Conservation (phyloP, 768 basidiomycete species). For the Tricholoma saponaceum region DNA sequence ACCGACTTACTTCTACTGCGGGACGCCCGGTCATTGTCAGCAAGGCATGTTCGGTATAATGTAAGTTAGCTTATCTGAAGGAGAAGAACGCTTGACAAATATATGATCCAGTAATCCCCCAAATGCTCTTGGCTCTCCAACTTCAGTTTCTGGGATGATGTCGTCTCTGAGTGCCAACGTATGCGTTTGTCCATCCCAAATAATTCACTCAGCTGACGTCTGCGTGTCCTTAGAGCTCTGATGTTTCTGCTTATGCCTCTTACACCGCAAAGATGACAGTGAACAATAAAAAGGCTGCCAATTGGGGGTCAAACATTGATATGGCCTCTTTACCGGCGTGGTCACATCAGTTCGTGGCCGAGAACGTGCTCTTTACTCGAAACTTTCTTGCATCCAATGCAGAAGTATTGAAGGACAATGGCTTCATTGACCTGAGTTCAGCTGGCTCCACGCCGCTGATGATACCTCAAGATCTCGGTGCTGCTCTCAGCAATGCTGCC, state of each 20-base stretch:
- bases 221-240: conserved; percentile 38
- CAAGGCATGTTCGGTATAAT: conserved; percentile 88
- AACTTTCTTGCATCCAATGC: conserved; percentile 44
- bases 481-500: conserved; percentile 36
- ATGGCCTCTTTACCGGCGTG: conserved; percentile 49
- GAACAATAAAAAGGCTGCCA: conserved; percentile 42
- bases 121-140: conserved; percentile 38
- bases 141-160: conserved; percentile 55
- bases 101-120: conserved; percentile 46
- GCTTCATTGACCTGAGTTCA: conserved; percentile 45
- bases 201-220: conserved; percentile 1
- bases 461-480: conserved; percentile 56
- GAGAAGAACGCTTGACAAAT: neutral
- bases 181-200: conserved; percentile 11
- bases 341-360: conserved; percentile 43
- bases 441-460: conserved; percentile 44
- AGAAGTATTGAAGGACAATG: conserved; percentile 47
- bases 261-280: conserved; percentile 46
- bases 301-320: conserved; percentile 65
- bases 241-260: conserved; percentile 51
- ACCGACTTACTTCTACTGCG: conserved; percentile 75
- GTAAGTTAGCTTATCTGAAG: conserved; percentile 23
- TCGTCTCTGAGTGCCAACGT: conserved; percentile 41
- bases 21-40: conserved; percentile 63
- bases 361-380: conserved; percentile 56